Conservation (phyloP, 306 rosid species). For the Cucumis hystrix region DNA sequence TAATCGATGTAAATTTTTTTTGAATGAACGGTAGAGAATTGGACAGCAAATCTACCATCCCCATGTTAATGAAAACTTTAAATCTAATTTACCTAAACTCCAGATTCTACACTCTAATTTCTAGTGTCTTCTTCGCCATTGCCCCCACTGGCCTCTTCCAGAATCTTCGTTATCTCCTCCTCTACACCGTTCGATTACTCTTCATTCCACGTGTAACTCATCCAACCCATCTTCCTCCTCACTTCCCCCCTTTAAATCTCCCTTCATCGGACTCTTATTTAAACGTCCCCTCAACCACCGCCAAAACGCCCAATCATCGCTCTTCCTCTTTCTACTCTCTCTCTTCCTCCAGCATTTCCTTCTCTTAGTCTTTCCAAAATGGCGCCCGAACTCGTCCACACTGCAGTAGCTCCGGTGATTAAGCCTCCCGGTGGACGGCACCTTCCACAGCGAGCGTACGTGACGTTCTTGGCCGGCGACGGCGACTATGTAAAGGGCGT, state of each 20-base stretch:
- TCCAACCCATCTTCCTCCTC: neutral
- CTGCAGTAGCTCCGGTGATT: neutral
- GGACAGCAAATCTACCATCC: no score
- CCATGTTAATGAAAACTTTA: neutral
- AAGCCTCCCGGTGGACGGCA: neutral
- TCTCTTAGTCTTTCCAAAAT: neutral
- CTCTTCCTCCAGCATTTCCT: neutral
- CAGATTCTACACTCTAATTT: neutral
- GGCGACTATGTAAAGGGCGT: slow-evolving; percentile 74
- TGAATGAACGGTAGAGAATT: no score
- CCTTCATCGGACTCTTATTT: neutral
- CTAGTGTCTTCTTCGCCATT: neutral
- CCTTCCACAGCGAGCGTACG: slow-evolving; percentile 12
- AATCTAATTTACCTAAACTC: neutral
- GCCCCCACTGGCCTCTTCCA: neutral
- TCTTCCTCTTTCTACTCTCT: neutral
- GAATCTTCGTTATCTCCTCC: neutral
- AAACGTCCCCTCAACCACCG: neutral
- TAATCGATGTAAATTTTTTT: no score
- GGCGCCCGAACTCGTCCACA: neutral
- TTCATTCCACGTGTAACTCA: neutral
- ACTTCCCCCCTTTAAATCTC: neutral
- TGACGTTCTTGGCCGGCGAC: slow-evolving; percentile 73
- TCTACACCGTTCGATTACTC: neutral
- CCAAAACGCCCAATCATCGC: neutral